Percentiles rank a stretch among this genome's conserved stretches.
Evolutionary conservation across 2,329 filamentous ascomycete species (phyloP).

Genomic region (Emergomyces orientalis): DNA sequence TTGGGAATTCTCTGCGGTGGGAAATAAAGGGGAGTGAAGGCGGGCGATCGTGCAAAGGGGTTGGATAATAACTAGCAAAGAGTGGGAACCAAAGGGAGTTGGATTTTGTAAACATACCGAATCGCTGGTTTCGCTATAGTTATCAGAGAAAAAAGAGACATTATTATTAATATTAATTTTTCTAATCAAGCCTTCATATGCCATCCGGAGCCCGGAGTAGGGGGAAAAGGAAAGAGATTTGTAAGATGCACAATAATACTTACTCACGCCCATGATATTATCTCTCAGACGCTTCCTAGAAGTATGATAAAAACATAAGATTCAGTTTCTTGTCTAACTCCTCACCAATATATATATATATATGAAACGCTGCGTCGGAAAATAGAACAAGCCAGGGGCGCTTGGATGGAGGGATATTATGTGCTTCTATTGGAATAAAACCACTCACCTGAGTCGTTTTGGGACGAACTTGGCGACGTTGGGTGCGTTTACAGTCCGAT

Average conservation of each 20-base stretch:
- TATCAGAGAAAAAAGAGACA: background rate
- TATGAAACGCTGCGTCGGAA: no score
- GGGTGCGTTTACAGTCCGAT: no score
- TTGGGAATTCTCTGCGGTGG: no score
- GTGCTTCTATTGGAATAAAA: background rate
- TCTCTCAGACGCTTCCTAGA: conserved; percentile 18
- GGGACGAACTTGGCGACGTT: conserved; percentile 2
- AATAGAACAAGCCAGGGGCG: background rate
- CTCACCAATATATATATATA: no score
- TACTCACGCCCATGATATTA: conserved; percentile 25
- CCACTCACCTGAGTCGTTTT: background rate
- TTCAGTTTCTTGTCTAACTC: conserved; percentile 24
- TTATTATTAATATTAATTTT: background rate
- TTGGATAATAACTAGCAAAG: background rate
- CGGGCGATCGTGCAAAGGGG: background rate
- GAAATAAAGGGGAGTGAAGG: no score
- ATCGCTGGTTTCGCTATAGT: conserved; percentile 23
- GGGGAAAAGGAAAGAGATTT: background rate
- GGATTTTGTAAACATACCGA: conserved; percentile 17
- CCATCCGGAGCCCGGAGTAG: background rate
- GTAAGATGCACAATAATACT: conserved; percentile 11
- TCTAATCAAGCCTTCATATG: background rate
- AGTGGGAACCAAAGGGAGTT: no score
- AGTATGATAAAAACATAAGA: conserved; percentile 3
- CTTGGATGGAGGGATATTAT: background rate